These are phyloP conservation scores for Patellifolia procumbens DNA, from an alignment of 179 eudicot genomes.

Conservation along the genomic window DNA sequence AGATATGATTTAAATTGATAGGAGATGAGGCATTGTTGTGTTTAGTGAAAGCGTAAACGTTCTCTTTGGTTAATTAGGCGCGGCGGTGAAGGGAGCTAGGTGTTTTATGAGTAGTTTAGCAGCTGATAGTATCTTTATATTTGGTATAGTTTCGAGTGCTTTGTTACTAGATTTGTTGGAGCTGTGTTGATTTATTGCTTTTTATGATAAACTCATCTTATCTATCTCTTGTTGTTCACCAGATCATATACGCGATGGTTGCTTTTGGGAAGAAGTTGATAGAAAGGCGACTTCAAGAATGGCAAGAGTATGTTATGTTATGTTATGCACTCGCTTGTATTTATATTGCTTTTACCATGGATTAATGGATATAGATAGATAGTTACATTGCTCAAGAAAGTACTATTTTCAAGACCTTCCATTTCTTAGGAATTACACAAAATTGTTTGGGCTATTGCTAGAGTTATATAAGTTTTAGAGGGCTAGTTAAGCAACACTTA, in stretches of 20 bases:
- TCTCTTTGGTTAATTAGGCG: not conserved
- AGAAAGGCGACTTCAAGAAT: conserved; percentile 74
- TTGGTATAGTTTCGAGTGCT: conserved; percentile 15
- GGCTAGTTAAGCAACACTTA: not conserved
- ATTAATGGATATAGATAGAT: not conserved
- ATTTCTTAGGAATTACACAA: not conserved
- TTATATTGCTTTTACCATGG: not conserved
- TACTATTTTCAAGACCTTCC: not conserved
- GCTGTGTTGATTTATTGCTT: not conserved
- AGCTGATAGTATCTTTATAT: not conserved
- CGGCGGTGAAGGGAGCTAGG: not conserved
- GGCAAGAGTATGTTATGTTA: conserved; percentile 57
- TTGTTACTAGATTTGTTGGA: not conserved
- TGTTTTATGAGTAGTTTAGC: not conserved
- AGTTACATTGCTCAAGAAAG: not conserved
- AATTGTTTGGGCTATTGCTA: not conserved
- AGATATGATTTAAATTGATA: conserved; percentile 2
- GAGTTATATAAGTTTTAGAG: too few relatives aligned
- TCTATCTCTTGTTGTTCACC: conserved; percentile 6
- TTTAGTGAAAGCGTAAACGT: conserved; percentile 10
- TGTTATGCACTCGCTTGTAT: not conserved
- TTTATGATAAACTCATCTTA: not conserved
- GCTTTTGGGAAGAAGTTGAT: conserved; percentile 78
- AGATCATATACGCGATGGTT: conserved; percentile 55
- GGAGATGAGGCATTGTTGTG: conserved; percentile 11